Percentiles rank a stretch among this genome's conserved stretches.
These are phyloP conservation scores for Phialophora macrospora DNA, from an alignment of 2,329 filamentous ascomycete genomes.

Conservation along the genomic window DNA sequence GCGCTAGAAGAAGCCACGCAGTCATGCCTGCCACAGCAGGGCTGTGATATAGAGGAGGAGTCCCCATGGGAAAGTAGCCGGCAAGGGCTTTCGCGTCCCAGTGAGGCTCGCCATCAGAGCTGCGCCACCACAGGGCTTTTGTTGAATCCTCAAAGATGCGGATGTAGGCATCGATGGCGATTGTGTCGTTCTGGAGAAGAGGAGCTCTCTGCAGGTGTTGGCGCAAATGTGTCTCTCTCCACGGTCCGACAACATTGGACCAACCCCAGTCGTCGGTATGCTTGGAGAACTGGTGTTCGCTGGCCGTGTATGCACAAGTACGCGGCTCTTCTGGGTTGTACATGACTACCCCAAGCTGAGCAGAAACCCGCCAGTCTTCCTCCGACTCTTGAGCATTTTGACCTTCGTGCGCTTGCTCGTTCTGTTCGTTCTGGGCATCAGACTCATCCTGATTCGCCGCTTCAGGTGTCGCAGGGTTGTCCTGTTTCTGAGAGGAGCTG, in stretches of 20 bases:
- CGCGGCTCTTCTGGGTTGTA: slow-evolving; percentile 68
- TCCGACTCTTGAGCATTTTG: slow-evolving; percentile 15
- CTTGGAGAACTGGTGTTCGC: slow-evolving; percentile 64
- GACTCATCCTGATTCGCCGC: not conserved
- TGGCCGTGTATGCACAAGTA: slow-evolving; percentile 61
- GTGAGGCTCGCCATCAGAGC: slow-evolving; percentile 52
- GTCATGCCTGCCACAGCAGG: slow-evolving; percentile 61
- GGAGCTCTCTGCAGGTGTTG: slow-evolving; percentile 63
- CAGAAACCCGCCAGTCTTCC: slow-evolving; percentile 55
- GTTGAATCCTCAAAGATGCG: slow-evolving; percentile 65
- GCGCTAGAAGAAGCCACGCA: slow-evolving; percentile 63
- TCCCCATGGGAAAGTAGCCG: slow-evolving; percentile 59
- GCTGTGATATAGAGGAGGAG: slow-evolving; percentile 52
- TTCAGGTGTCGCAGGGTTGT: slow-evolving; percentile 12
- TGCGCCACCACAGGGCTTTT: slow-evolving; percentile 65
- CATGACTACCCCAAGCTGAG: slow-evolving; percentile 65
- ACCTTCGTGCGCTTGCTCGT: slow-evolving; percentile 10
- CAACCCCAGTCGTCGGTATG: slow-evolving; percentile 67
- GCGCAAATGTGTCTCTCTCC: slow-evolving; percentile 63
- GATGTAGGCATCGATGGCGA: slow-evolving; percentile 67
- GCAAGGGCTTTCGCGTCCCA: slow-evolving; percentile 64
- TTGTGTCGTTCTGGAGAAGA: slow-evolving; percentile 64
- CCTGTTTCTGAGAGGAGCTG: slow-evolving; percentile 14
- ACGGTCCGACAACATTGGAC: slow-evolving; percentile 65
- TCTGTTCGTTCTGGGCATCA: slow-evolving; percentile 10